Conservation (phyloP, 495 filamentous ascomycete genomes). For the Terfezia claveryi region DNA sequence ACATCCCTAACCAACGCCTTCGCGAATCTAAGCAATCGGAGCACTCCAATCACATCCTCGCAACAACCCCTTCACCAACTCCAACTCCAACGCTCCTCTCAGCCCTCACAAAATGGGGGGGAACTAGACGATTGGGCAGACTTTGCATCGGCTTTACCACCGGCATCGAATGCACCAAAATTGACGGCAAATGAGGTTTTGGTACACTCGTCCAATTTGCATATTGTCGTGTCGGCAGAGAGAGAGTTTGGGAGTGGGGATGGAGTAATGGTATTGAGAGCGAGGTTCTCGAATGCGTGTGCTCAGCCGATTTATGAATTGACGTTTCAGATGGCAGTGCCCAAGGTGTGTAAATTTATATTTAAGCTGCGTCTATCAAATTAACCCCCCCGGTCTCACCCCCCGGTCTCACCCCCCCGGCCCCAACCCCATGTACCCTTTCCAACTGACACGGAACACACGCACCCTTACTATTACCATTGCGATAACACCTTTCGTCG, state of each 20-base stretch:
- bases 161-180: slow-evolving; percentile 25
- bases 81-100: slow-evolving; percentile 20
- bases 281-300: slow-evolving; percentile 57
- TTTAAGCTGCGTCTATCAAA: no score
- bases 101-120: slow-evolving; percentile 19
- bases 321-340: slow-evolving; percentile 79
- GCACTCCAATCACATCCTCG: slow-evolving; percentile 12
- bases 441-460: no score
- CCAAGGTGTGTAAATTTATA: slow-evolving; percentile 40
- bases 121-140: slow-evolving; percentile 65
- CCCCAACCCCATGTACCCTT: no score
- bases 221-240: slow-evolving; percentile 29
- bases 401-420: no score
- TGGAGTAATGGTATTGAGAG: slow-evolving; percentile 35
- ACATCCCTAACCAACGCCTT: slow-evolving; percentile 26
- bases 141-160: slow-evolving; percentile 70
- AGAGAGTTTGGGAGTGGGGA: slow-evolving; percentile 24
- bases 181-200: slow-evolving; percentile 26
- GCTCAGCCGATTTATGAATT: slow-evolving; percentile 49
- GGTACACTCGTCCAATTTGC: slow-evolving; percentile 29
- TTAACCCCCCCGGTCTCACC: no score
- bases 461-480: no score
- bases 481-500: no score
- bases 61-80: slow-evolving; percentile 11
- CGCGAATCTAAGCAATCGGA: not conserved